These are phyloP conservation scores for Talaromyces wortmannii DNA, from an alignment of 495 filamentous ascomycete species.

Conservation along the genomic window DNA sequence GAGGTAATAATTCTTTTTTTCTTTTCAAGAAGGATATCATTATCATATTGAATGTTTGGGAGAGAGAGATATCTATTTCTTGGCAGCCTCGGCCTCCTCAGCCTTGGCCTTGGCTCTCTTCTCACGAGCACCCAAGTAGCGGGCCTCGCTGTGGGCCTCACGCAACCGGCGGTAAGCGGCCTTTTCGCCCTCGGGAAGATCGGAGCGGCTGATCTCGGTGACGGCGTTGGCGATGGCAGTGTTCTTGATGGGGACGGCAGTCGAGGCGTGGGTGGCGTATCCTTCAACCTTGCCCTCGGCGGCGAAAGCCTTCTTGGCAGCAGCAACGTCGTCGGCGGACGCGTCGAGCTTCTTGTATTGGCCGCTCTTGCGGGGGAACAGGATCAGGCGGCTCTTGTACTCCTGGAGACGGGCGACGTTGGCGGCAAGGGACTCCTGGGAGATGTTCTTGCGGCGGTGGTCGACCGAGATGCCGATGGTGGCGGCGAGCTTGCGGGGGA, in stretches of 20 bases:
- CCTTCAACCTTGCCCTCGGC: conserved; percentile 45
- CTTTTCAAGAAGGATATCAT: conserved; percentile 5
- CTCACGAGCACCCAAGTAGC: conserved; percentile 74
- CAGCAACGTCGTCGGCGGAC: conserved; percentile 76
- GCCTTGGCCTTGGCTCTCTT: conserved; percentile 93
- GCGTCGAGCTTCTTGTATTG: conserved; percentile 87
- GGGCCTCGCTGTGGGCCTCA: conserved; percentile 77
- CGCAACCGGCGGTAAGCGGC: conserved; percentile 81
- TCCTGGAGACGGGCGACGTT: conserved; percentile 96
- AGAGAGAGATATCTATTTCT: conserved; percentile 65
- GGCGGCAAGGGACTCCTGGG: conserved; percentile 80
- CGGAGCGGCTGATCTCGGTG: conserved; percentile 74
- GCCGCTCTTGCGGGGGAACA: conserved; percentile 94
- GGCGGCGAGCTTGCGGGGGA: conserved; percentile 86
- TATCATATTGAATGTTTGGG: conserved; percentile 4
- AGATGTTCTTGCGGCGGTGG: conserved; percentile 92
- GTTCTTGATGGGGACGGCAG: conserved; percentile 66
- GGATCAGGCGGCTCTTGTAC: conserved; percentile 89
- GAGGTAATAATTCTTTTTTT: neutral
- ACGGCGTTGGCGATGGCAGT: conserved; percentile 48
- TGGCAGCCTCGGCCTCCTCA: conserved; percentile 78
- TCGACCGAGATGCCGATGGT: conserved; percentile 97
- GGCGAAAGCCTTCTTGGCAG: conserved; percentile 50
- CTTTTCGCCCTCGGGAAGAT: conserved; percentile 70
- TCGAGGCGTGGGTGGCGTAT: conserved; percentile 45